These are phyloP conservation scores for Nicotiana knightiana DNA, from an alignment of 257 asterid genomes.

Conservation along the genomic window DNA sequence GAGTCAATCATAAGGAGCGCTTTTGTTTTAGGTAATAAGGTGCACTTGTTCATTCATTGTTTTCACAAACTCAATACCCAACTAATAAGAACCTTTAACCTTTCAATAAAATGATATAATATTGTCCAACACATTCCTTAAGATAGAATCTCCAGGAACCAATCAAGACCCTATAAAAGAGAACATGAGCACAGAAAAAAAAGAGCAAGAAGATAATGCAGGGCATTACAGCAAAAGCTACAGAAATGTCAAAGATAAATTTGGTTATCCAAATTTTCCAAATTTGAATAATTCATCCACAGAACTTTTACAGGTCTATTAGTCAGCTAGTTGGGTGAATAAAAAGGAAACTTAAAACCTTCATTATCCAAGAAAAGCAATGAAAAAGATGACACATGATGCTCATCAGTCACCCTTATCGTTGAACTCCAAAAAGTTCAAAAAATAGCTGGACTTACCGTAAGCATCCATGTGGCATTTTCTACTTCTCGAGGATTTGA, in stretches of 20 bases:
- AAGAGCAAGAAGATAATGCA: neutral
- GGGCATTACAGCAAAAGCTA: neutral
- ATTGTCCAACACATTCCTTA: neutral
- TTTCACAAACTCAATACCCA: neutral
- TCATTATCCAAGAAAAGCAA: neutral
- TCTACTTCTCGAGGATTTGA: constrained; percentile 84
- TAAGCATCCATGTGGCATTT: constrained; percentile 85
- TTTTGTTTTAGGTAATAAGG: no score
- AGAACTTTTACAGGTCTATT: neutral
- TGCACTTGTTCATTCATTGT: neutral
- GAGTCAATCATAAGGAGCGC: neutral
- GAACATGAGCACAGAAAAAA: neutral
- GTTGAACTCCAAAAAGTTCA: neutral
- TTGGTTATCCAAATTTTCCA: neutral
- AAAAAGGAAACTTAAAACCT: neutral
- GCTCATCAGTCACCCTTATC: neutral
- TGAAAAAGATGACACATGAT: neutral
- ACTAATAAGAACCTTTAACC: neutral
- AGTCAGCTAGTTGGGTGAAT: neutral
- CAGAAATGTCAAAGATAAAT: neutral
- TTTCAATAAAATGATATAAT: neutral
- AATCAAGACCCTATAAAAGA: neutral
- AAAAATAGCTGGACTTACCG: constrained; percentile 38
- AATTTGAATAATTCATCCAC: neutral
- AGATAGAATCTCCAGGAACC: neutral